Evolutionary conservation across 2,329 filamentous ascomycete genomes (phyloP), one percentile per base, ranked within the genome.

Genomic region (Apiospora malaysiana): DNA sequence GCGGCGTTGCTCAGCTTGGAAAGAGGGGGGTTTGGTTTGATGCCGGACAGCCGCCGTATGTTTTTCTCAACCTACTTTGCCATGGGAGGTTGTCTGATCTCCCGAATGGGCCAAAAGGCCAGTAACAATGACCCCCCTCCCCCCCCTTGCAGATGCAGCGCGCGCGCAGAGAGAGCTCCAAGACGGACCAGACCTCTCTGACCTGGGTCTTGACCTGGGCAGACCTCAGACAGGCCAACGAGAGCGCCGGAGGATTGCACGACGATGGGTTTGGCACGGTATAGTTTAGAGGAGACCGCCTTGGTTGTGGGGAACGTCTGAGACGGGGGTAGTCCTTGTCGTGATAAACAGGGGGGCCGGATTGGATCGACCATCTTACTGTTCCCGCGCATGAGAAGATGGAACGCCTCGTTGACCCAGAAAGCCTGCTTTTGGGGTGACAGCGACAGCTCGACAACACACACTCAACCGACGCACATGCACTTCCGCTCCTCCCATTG

Each of bases 1-100:
- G 56, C 56, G 56, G 56, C 56, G 42, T n/a, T n/a, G 8, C 32
- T 63, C 56, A 63, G 32, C 56, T 63, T n/a, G 56, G 56, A 63
- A 63, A 63, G 56, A 63, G 56, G 56, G 56, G 51, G 56, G 49
- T 49, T 49, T 46, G 47, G 47, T 59, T 63, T 40, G 56, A 40
- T 63, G 32, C 56, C 56, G 56, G 32, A 63, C 56, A 40, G 56
- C 56, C 56, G 56, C 56, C 56, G 56, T n/a, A 21, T 40, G 27
- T 12, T 63, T 63, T 63, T 63, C 18, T 18, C 40, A 40, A 40
- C 56, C 56, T 63, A 21, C 21, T 32, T 63, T 47, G 21, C 45
- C 45, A 6, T 63, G 56, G 56, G 27, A 63, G 27, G 56, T 63
- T 63, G 56, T 63, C 56, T 63, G 56, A 63, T 63, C 56, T 63